Conservation (phyloP, 1,139 yeast species). For the Starmera stellimalicola region DNA sequence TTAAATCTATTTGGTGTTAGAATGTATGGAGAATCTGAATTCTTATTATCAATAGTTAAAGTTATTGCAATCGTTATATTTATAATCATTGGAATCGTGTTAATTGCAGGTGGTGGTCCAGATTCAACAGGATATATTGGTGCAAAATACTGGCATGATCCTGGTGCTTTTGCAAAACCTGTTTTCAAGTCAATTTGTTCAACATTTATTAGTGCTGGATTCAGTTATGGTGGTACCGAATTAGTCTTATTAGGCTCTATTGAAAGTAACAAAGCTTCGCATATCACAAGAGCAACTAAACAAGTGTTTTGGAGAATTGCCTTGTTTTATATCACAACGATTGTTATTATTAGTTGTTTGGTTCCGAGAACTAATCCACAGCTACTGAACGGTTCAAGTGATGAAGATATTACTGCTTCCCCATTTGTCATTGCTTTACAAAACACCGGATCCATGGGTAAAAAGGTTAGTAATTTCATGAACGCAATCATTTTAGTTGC, state of each 20-base stretch:
- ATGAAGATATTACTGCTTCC: slow-evolving; percentile 33
- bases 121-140: slow-evolving; percentile 41
- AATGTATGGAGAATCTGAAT: slow-evolving; percentile 63
- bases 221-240: slow-evolving; percentile 74
- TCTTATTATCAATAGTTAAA: slow-evolving; percentile 44
- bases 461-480: slow-evolving; percentile 43
- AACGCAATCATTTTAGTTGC: slow-evolving; percentile 47
- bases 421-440: slow-evolving; percentile 50
- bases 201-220: slow-evolving; percentile 61
- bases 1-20: slow-evolving; percentile 57
- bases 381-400: slow-evolving; percentile 36
- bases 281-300: slow-evolving; percentile 61
- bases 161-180: slow-evolving; percentile 50
- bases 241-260: slow-evolving; percentile 65
- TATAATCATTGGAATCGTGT: slow-evolving; percentile 54
- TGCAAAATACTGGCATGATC: slow-evolving; percentile 59
- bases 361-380: slow-evolving; percentile 41
- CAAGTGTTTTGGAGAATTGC: slow-evolving; percentile 60
- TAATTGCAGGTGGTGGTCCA: slow-evolving; percentile 52
- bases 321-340: slow-evolving; percentile 59
- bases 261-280: slow-evolving; percentile 65
- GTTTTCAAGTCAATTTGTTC: slow-evolving; percentile 54
- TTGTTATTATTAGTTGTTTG: slow-evolving; percentile 48
- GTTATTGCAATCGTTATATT: slow-evolving; percentile 51
- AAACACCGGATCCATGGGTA: slow-evolving; percentile 27